Evolutionary conservation across 2,329 filamentous ascomycete genomes (phyloP), one percentile per base, ranked within the genome.

Genomic region (Fusarium sp.): DNA sequence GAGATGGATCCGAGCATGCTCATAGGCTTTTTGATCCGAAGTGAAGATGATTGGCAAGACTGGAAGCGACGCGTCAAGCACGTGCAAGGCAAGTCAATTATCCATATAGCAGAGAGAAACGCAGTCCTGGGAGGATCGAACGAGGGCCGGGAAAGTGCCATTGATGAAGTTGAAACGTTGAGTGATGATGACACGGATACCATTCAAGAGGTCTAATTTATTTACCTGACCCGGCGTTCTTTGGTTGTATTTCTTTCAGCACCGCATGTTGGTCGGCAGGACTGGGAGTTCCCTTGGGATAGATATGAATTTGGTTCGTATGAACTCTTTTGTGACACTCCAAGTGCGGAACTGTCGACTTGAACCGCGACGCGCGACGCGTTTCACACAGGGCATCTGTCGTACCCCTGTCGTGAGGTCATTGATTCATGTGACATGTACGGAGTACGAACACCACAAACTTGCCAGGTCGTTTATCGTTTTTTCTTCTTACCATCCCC

Each of bases 1-100:
- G 94, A 98, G 75, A 96, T 99, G 92, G 96, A 99, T 73, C 96
- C 96, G 0, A 97, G 94, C 74, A 99, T 99, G 96, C 82, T 99
- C 40, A 92, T 99, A 68, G 95, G 93, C 6, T 98, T 98, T 74
- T 81, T 99, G 34, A 94, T 99, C 64, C 87, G 85, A 39, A 88
- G 92, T 58, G 89, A 95, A 71, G 85, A 89, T 42, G 96, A 99
- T 69, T 98, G 95, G 91, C 81, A 85, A 38, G 86, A 88, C 52
- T 98, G 94, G 94, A 91, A 92, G 74, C 83, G 86, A 59, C 86
- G 88, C n/a, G 85, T 97, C 4, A 88, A 88, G 69, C 87, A 91
- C 70, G 88, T 91, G 10, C 88, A 92, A 71, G 92, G 92, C 21
- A 97, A 97, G 77, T 85, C 89, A 8, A 92, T 99, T 51, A 91